Percentiles rank a stretch among this genome's conserved stretches.
These are phyloP conservation scores for Aspergillus niger DNA, from an alignment of 2,329 filamentous ascomycete species.

Conservation along the genomic window DNA sequence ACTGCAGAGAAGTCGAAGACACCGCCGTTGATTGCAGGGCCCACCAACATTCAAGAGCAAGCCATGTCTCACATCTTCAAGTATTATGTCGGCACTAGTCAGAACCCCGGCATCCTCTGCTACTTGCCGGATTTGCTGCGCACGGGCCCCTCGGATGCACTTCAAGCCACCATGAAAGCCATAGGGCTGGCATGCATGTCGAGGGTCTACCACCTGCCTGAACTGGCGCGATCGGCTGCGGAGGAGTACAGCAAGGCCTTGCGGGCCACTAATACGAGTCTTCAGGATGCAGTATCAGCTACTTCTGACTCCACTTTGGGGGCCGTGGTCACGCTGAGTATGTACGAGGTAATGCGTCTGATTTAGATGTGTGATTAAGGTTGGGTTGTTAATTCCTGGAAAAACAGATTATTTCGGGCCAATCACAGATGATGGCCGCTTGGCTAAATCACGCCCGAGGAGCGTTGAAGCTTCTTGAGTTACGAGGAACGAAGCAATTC, in stretches of 20 bases:
- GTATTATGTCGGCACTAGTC: constrained; percentile 13
- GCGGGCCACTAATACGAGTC: constrained; percentile 13
- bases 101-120: constrained; percentile 13
- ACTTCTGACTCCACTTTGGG: constrained; percentile 20
- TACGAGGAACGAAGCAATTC: constrained; percentile 19
- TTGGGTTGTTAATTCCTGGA: too few relatives aligned
- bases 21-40: not conserved
- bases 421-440: not conserved
- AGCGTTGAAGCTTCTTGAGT: constrained; percentile 16
- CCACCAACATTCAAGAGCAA: constrained; percentile 11
- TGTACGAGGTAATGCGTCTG: constrained; percentile 19
- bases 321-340: constrained; percentile 18
- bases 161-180: constrained; percentile 16
- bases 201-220: constrained; percentile 1
- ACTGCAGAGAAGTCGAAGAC: not conserved
- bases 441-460: constrained; percentile 22
- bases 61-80: constrained; percentile 12
- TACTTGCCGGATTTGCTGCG: constrained; percentile 12
- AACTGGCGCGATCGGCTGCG: constrained; percentile 4
- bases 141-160: constrained; percentile 9
- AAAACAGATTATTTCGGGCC: too few relatives aligned
- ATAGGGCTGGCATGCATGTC: constrained; percentile 19
- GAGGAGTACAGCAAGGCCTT: constrained; percentile 18
- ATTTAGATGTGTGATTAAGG: too few relatives aligned
- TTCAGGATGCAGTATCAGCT: constrained; percentile 11